phyloP scores from a whole-genome alignment of 768 basidiomycete species.

The Rhodocollybia butyracea region DNA sequence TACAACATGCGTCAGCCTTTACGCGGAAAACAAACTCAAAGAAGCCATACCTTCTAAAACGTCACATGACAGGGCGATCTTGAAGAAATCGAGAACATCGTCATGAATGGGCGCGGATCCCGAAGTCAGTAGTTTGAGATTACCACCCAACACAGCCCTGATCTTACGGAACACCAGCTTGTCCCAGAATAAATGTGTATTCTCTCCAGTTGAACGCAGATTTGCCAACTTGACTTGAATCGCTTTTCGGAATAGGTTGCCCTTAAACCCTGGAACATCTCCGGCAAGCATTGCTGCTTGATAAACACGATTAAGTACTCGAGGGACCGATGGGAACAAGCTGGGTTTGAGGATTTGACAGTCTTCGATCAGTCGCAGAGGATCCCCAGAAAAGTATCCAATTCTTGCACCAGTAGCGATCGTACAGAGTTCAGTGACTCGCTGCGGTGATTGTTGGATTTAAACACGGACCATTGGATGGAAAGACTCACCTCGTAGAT shows the following conservation, averaged over 20 bases:
- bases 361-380: constrained; percentile 87
- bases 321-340: constrained; percentile 83
- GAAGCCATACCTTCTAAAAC: constrained; percentile 66
- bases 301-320: constrained; percentile 84
- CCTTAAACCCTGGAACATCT: constrained; percentile 72
- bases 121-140: constrained; percentile 58
- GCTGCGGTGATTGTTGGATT: constrained; percentile 31
- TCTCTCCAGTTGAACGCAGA: constrained; percentile 62
- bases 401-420: constrained; percentile 66
- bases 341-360: constrained; percentile 79
- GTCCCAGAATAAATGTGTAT: constrained; percentile 85
- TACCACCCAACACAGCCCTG: constrained; percentile 80
- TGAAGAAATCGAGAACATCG: constrained; percentile 89
- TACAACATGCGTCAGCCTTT: background rate
- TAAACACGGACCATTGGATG: background rate
- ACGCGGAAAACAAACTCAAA: constrained; percentile 1
- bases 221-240: constrained; percentile 71
- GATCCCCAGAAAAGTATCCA: constrained; percentile 88
- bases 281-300: constrained; percentile 74
- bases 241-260: constrained; percentile 81
- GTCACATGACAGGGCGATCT: constrained; percentile 73
- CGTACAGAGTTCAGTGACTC: constrained; percentile 55
- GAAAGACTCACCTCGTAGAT: constrained; percentile 68
- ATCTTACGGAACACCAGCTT: constrained; percentile 90
- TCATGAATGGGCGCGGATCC: constrained; percentile 89